Percentiles rank a stretch among this genome's conserved stretches.
Conservation (phyloP, 805 yeast genomes). For the Scheffersomyces spartinae region DNA sequence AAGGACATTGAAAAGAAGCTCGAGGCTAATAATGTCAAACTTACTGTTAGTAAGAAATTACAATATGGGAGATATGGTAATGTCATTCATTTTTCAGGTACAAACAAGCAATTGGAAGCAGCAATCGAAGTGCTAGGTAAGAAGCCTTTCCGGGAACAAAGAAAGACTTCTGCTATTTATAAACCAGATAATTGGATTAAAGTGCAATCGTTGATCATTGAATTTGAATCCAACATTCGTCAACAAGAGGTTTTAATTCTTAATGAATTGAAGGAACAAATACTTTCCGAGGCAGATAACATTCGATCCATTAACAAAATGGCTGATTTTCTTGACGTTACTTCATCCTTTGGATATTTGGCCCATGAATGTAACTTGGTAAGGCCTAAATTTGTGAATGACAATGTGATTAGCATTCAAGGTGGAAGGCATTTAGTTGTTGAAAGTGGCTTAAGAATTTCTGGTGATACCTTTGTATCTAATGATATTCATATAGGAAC, state of each 20-base stretch:
- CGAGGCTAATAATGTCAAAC: neutral
- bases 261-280: slow-evolving; percentile 32
- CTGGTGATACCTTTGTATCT: slow-evolving; percentile 35
- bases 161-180: slow-evolving; percentile 34
- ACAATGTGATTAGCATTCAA: slow-evolving; percentile 35
- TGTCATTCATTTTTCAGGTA: slow-evolving; percentile 38
- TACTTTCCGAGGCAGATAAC: slow-evolving; percentile 30
- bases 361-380: slow-evolving; percentile 59
- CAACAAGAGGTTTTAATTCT: slow-evolving; percentile 47
- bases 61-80: slow-evolving; percentile 21
- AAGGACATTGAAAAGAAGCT: neutral
- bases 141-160: slow-evolving; percentile 17
- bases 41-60: neutral
- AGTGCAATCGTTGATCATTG: slow-evolving; percentile 37
- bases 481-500: too few species aligned
- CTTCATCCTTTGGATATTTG: slow-evolving; percentile 59
- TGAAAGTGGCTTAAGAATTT: slow-evolving; percentile 51
- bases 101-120: slow-evolving; percentile 15
- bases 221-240: slow-evolving; percentile 35
- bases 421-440: slow-evolving; percentile 83
- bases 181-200: slow-evolving; percentile 40
- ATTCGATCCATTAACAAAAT: slow-evolving; percentile 40
- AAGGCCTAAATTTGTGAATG: slow-evolving; percentile 49
- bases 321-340: slow-evolving; percentile 60
- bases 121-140: slow-evolving; percentile 8